Evolutionary conservation across 208 protist species (phyloP).

Genomic region (Crithidia fasciculata): DNA sequence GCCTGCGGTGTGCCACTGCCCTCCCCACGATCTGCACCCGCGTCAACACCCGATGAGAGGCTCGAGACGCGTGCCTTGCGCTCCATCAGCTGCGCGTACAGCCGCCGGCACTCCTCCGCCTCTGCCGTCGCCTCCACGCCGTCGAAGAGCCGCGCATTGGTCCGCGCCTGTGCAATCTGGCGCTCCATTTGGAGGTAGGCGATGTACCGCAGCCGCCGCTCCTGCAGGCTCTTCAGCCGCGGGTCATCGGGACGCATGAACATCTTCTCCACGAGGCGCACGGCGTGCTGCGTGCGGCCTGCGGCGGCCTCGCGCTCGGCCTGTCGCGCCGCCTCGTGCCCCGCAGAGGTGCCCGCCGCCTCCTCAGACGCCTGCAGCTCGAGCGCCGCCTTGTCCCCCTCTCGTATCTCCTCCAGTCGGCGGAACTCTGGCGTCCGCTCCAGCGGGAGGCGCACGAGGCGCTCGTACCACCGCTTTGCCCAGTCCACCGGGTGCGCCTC

Average conservation of each 20-base stretch:
- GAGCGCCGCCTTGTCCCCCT: conserved; percentile 44
- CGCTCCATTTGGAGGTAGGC: conserved; percentile 86
- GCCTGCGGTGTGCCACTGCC: not conserved
- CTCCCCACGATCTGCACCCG: not conserved
- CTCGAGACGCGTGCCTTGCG: conserved; percentile 24
- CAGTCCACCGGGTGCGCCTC: conserved; percentile 75
- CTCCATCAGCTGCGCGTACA: conserved; percentile 58
- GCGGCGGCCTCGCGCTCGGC: conserved; percentile 43
- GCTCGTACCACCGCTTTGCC: conserved; percentile 88
- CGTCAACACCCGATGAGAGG: not conserved
- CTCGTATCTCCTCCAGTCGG: conserved; percentile 60
- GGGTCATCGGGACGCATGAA: conserved; percentile 78
- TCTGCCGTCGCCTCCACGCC: conserved; percentile 64
- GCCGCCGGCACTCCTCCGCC: conserved; percentile 52
- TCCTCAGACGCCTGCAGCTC: conserved; percentile 30
- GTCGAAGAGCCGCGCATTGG: conserved; percentile 71
- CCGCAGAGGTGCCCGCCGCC: not conserved
- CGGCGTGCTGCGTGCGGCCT: conserved; percentile 46
- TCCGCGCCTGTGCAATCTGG: conserved; percentile 77
- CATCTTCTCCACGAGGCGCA: conserved; percentile 81
- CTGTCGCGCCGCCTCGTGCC: conserved; percentile 34
- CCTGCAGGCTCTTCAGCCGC: conserved; percentile 67
- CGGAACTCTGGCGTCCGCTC: conserved; percentile 78
- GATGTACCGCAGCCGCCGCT: conserved; percentile 81
- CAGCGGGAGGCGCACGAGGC: conserved; percentile 72